Evolutionary conservation across 352 stramenopile genomes (phyloP), one percentile per base, ranked within the genome.

Genomic region (Saprolegnia parasitica): DNA sequence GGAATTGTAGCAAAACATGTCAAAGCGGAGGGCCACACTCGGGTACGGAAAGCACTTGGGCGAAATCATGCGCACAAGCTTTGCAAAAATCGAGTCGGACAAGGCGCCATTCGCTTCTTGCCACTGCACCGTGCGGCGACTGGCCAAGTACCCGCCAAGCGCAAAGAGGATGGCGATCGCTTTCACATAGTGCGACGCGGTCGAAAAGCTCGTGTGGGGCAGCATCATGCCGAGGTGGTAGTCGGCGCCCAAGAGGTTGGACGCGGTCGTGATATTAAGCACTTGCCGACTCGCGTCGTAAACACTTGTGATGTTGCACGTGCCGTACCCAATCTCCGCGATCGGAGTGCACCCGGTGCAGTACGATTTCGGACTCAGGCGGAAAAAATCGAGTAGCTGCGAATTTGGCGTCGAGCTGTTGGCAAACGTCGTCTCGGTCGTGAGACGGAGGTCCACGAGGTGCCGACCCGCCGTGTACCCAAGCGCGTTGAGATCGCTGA

Each of bases 1-100:
- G 32, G 18, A 61, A 26, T 70, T 63, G 47, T 61, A 70, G 63
- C 63, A 62, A 47, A 70, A 70, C 45, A 70, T 21, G 24, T 70
- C 63, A 47, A 70, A 70, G 16, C 24, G 45, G 1, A 70, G 54
- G 1, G 63, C 63, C 32, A 37, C 13, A 39, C 63, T 70, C 24
- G 35, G 5, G 54, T 70, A 39, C 18, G 63, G 6, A 61, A 50
- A 63, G 40, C 54, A 70, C 63, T 70, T 70, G 9, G 63, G 63
- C 23, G 54, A 24, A 6, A 70, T 24, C 15, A 24, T 54, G 16
- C 52, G 39, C 1, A 70, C 15, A 13, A 70, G 1, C 10, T 49
- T 49, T 3, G 13, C 1, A 15, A 49, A 15, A n/a, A 49, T 15
- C 42, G 42, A 49, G 13, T 49, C 42, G 42, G 42, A 49, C n/a